Percentiles rank a stretch among this genome's conserved stretches.
These are phyloP conservation scores for Scortechinia acanthostroma DNA, from an alignment of 2,329 filamentous ascomycete species.

Conservation along the genomic window DNA sequence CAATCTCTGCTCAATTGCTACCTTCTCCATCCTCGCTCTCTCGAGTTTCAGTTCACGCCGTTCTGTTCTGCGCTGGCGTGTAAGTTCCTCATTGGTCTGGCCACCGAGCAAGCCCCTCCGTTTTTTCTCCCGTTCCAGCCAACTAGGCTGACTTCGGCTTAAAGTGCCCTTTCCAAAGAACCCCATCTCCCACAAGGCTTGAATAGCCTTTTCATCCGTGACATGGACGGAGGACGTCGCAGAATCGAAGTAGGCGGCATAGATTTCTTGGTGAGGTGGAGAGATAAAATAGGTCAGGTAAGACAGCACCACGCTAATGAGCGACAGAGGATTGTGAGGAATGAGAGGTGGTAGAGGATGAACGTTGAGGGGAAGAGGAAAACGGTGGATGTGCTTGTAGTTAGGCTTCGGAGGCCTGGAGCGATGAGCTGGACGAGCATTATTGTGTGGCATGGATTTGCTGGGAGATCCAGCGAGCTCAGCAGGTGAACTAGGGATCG, in stretches of 20 bases:
- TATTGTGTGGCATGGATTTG: neutral
- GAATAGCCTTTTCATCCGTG: slow-evolving; percentile 67
- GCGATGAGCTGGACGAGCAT: neutral
- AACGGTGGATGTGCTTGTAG: slow-evolving; percentile 1
- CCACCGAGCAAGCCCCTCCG: slow-evolving; percentile 55
- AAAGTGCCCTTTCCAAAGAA: slow-evolving; percentile 94
- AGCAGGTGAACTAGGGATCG: neutral
- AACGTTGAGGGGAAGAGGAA: neutral
- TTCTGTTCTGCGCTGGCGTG: slow-evolving; percentile 70
- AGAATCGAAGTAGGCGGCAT: neutral
- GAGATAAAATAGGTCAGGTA: neutral
- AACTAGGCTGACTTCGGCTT: slow-evolving; percentile 89
- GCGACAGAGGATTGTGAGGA: neutral
- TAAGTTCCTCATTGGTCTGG: slow-evolving; percentile 76
- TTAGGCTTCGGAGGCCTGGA: neutral
- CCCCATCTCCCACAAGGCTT: slow-evolving; percentile 87
- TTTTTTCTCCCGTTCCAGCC: slow-evolving; percentile 77
- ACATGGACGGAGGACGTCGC: slow-evolving; percentile 63
- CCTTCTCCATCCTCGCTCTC: slow-evolving; percentile 77
- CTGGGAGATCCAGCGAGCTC: neutral
- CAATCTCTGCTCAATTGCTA: slow-evolving; percentile 62
- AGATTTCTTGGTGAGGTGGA: neutral
- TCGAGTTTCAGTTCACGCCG: slow-evolving; percentile 83
- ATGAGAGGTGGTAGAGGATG: neutral
- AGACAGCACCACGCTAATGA: neutral